These are phyloP conservation scores for Rhipidocladum racemiflorum DNA, from an alignment of 176 grass and related monocot genomes.

Conservation along the genomic window DNA sequence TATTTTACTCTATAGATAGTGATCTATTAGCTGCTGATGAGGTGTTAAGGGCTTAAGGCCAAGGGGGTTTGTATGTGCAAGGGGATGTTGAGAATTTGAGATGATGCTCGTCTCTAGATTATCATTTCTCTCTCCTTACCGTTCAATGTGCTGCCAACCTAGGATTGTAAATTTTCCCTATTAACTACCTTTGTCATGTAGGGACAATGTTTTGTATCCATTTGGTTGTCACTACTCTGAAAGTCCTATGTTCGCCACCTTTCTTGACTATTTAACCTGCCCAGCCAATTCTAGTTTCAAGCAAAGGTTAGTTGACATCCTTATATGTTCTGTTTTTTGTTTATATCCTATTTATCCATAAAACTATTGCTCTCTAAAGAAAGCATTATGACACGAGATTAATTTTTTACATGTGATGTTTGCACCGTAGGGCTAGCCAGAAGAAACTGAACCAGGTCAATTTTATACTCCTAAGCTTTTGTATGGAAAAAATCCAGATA, in stretches of 20 bases:
- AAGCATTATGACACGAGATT: neutral
- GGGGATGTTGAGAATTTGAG: neutral
- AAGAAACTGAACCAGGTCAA: constrained; percentile 1
- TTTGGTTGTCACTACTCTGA: constrained; percentile 31
- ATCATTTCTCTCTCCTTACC: constrained; percentile 9
- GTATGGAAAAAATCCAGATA: constrained; percentile 24
- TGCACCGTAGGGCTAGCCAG: constrained; percentile 14
- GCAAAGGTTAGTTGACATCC: neutral
- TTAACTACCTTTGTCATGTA: constrained; percentile 45
- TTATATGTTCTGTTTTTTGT: constrained; percentile 18
- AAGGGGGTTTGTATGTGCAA: constrained; percentile 22
- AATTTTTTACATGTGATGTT: neutral
- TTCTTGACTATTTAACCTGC: constrained; percentile 25
- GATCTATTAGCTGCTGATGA: constrained; percentile 20
- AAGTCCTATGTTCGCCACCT: constrained; percentile 1
- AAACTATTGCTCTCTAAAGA: neutral
- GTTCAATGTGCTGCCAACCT: constrained; percentile 1
- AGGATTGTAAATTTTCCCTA: neutral
- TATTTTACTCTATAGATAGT: constrained; percentile 33
- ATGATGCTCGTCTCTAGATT: constrained; percentile 16
- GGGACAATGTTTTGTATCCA: constrained; percentile 28
- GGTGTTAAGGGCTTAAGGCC: constrained; percentile 20
- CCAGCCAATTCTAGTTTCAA: constrained; percentile 9
- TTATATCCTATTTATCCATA: neutral
- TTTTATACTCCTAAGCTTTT: neutral